Evolutionary conservation across 225 moss, liverwort and hornwort genomes (phyloP), one percentile per base, ranked within the genome.

Genomic region (Pseudisothecium myosuroides): DNA sequence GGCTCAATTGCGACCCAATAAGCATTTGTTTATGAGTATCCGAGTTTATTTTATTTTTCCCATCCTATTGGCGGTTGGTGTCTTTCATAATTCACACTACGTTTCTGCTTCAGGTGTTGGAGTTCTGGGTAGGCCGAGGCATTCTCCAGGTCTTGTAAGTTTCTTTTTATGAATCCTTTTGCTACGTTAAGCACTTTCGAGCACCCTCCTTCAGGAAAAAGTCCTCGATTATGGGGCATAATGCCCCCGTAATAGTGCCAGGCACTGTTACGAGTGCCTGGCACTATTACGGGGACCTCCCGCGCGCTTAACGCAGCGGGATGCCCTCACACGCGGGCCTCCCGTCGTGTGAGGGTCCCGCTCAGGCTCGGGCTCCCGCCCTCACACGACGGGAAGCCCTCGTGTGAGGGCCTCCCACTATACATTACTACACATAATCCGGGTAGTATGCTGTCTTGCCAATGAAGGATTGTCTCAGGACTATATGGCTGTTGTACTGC

Each of bases 131-230:
- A 21, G 94, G 93, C 32, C 94, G 98, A 65, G 98, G 98, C 73
- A 83, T 93, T 91, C 93, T 98, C 49, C 96, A 97, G 88, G 90
- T 98, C 63, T 96, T 96, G 98, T 98, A 94, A 92, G 96, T 78
- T 76, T 65, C 32, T 55, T 78, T 50, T 81, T n/a, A 15, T 65
- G 50, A 47, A 29, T 65, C 62, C 16, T 36, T 62, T 67, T 55
- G 20, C 9, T 28, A 75, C n/a, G n/a, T n/a, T n/a, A n/a, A n/a
- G n/a, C n/a, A n/a, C n/a, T n/a, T n/a, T n/a, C n/a, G n/a, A n/a
- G n/a, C n/a, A n/a, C n/a, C n/a, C n/a, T n/a, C n/a, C n/a, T n/a
- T n/a, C n/a, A n/a, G n/a, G n/a, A n/a, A n/a, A n/a, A n/a, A n/a
- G n/a, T n/a, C n/a, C n/a, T n/a, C n/a, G n/a, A n/a, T n/a, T n/a